Conservation (phyloP, 768 basidiomycete species). For the Suillus spraguei region DNA sequence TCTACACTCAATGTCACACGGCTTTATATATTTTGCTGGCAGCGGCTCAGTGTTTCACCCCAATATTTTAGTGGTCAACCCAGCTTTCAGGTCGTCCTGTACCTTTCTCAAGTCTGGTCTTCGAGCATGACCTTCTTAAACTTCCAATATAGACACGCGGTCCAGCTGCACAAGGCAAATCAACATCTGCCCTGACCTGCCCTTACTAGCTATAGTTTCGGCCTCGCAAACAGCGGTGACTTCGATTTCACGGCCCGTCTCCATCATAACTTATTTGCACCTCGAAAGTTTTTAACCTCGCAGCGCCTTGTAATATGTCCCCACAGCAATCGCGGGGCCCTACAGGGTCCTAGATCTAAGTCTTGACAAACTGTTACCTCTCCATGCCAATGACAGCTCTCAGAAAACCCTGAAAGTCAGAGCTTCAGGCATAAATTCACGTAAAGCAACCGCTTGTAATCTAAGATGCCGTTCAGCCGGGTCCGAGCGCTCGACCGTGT, state of each 20-base stretch:
- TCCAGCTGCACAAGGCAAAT: constrained; percentile 2
- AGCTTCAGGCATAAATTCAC: neutral
- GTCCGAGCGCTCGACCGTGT: neutral
- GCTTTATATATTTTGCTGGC: neutral
- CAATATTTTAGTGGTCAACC: neutral
- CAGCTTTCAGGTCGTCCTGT: neutral
- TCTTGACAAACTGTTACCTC: neutral
- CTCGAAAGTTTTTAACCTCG: constrained; percentile 8
- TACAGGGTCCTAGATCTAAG: neutral
- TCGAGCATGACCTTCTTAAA: neutral
- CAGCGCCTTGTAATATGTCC: neutral
- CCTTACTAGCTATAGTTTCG: constrained; percentile 4
- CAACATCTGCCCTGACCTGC: neutral
- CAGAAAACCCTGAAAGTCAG: too few relatives aligned
- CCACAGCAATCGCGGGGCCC: neutral
- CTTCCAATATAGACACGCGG: neutral
- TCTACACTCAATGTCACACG: constrained; percentile 1
- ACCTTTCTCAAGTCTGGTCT: neutral
- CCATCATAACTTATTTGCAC: constrained; percentile 3
- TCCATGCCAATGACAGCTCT: neutral
- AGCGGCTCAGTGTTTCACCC: neutral
- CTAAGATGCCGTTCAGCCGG: constrained; percentile 1
- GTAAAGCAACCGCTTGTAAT: neutral
- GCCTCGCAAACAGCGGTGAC: constrained; percentile 10
- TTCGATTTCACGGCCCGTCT: neutral